A percentile compares a stretch with the other conserved stretches of the same genome.
phyloP scores from a whole-genome alignment of 805 yeast genomes.

The Kuraishia floccosa region DNA sequence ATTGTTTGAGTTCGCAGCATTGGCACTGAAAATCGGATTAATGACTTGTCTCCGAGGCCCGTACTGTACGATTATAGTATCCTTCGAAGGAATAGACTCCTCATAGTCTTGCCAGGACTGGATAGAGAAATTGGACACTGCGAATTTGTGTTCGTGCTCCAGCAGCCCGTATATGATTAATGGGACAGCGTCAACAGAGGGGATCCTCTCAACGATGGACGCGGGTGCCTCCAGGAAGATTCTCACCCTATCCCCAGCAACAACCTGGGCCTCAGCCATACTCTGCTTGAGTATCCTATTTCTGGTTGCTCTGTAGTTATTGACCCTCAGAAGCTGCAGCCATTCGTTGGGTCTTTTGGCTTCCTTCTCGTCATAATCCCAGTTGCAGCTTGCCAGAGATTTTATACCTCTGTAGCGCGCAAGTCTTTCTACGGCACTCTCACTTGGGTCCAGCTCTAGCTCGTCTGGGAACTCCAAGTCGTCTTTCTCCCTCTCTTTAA shows the following conservation, averaged over 20 bases:
- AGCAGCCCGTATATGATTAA: constrained; percentile 65
- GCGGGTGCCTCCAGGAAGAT: constrained; percentile 50
- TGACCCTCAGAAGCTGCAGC: constrained; percentile 62
- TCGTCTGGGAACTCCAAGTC: constrained; percentile 95
- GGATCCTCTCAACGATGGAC: constrained; percentile 27
- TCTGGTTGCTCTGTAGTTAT: constrained; percentile 67
- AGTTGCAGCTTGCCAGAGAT: constrained; percentile 64
- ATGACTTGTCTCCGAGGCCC: constrained; percentile 86
- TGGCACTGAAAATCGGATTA: constrained; percentile 74
- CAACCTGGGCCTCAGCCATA: constrained; percentile 29
- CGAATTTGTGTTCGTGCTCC: constrained; percentile 77
- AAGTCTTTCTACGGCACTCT: constrained; percentile 65
- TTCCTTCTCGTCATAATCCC: constrained; percentile 85
- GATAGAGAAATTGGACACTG: constrained; percentile 72
- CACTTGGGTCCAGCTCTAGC: constrained; percentile 69
- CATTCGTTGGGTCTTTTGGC: constrained; percentile 63
- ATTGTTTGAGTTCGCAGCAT: constrained; percentile 66
- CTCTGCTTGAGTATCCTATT: constrained; percentile 58
- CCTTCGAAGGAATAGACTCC: constrained; percentile 77
- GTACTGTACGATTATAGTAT: constrained; percentile 73
- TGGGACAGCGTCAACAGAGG: constrained; percentile 33
- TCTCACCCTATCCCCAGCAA: constrained; percentile 55
- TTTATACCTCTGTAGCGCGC: constrained; percentile 80
- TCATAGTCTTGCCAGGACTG: constrained; percentile 87
- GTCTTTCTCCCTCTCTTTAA: constrained; percentile 61